Base-by-base conservation (phyloP, 345 rosid genomes). In the Citrus mangshanensis region DNA sequence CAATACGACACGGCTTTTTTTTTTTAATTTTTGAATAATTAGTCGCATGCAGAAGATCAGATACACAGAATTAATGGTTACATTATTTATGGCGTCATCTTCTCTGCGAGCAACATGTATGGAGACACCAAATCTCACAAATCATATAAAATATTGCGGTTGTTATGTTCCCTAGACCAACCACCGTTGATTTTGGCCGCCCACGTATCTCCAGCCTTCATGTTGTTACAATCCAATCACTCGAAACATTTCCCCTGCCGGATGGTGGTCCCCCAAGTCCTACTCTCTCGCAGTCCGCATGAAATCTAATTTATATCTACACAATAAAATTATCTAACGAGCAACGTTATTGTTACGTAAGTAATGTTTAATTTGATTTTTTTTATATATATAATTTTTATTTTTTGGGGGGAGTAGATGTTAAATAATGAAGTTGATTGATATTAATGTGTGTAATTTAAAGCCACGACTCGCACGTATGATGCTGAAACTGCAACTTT, bases 11-110 rank as follows among this genome's bases (percentile, higher is more conserved):
- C 18, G 3, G 16, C 1, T 13, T 46, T 46, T 35, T 3, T 13
- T 46, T 12, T 27, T 46, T 51, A 3, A 4, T 1, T 40, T 24
- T 5, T 68, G 24, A 46, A 30, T 21, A 12, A 25, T 38, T 34
- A 65, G 56, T 35, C 25, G 80, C 27, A 6, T 4, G 40, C 21
- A 68, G 74, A 68, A 27, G 68, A 77, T 68, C 69, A 68, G 74
- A 68, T 58, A 0, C 58, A 22, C 14, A 5, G 42, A 9, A 55
- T 37, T 55, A 68, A 68, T 68, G 27, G 40, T 59, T 68, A 28
- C 59, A 54, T 21, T 25, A 42, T 10, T 12, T 25, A 42, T 10
- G 60, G 16, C 70, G 49, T 25, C 3, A 27, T 74, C 40, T 28
- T 21, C 46, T 63, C 28, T 6, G 42, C 42, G 66, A 8, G 68